Percentiles rank a stretch among this genome's conserved stretches.
phyloP scores from a whole-genome alignment of 148 eudicot species.

The Rheum nobile region DNA sequence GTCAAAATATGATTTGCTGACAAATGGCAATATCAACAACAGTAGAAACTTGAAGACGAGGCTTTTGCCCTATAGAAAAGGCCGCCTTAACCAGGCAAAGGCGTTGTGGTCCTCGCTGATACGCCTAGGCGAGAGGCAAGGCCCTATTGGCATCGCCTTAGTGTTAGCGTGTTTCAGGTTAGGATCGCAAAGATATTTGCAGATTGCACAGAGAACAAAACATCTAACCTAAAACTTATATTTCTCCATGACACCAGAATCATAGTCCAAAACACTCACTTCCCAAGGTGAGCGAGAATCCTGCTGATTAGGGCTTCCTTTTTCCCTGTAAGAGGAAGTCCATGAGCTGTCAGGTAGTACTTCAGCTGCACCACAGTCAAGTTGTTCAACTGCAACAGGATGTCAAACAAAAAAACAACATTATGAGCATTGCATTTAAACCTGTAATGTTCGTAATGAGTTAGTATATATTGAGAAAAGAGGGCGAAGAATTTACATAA shows the following conservation, averaged over 20 bases:
- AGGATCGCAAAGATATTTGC: not conserved
- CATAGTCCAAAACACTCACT: slow-evolving; percentile 21
- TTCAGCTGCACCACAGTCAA: slow-evolving; percentile 67
- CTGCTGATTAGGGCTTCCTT: slow-evolving; percentile 69
- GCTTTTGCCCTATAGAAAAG: too few species aligned
- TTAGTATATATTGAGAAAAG: too few species aligned
- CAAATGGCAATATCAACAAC: too few species aligned
- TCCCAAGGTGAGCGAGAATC: slow-evolving; percentile 78
- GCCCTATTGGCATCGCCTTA: too few species aligned
- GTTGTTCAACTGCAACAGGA: slow-evolving; percentile 58
- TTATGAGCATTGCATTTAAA: not conserved
- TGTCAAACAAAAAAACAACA: not conserved
- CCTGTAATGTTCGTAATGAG: not conserved
- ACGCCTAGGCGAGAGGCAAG: too few species aligned
- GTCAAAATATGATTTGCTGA: too few species aligned
- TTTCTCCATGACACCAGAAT: not conserved
- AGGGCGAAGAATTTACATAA: too few species aligned
- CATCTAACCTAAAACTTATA: not conserved
- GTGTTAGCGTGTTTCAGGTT: too few species aligned
- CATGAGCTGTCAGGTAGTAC: slow-evolving; percentile 56
- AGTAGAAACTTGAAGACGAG: too few species aligned
- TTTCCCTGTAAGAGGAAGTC: slow-evolving; percentile 62
- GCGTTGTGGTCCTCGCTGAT: too few species aligned
- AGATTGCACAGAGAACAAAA: not conserved
- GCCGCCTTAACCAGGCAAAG: too few species aligned